Conservation (phyloP, 768 basidiomycete species). For the Boletus rex-veris region DNA sequence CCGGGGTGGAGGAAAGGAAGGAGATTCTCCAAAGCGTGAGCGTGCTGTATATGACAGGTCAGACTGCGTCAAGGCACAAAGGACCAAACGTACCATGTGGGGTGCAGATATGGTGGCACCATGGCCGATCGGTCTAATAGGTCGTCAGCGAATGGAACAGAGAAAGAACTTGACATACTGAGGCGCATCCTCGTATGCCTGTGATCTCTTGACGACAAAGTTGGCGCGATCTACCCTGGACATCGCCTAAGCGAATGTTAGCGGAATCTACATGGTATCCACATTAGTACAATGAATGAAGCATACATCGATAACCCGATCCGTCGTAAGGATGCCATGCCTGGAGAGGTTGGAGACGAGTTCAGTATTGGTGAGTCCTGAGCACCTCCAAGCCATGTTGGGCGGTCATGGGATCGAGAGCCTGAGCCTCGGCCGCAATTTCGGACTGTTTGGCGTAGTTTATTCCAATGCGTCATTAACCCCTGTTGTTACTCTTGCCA, state of each 20-base stretch:
- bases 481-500: not conserved
- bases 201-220: slow-evolving; percentile 48
- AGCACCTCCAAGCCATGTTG: slow-evolving; percentile 80
- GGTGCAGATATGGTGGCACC: slow-evolving; percentile 95
- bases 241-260: slow-evolving; percentile 54
- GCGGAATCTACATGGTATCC: not conserved
- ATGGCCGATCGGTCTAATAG: slow-evolving; percentile 63
- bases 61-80: not conserved
- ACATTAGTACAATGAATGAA: not conserved
- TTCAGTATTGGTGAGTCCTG: slow-evolving; percentile 64
- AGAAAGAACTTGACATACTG: slow-evolving; percentile 47
- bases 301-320: slow-evolving; percentile 53
- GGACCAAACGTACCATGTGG: slow-evolving; percentile 69
- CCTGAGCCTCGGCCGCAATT: no score
- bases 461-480: slow-evolving; percentile 3
- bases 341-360: slow-evolving; percentile 65
- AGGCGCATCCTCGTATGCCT: slow-evolving; percentile 79
- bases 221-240: slow-evolving; percentile 62
- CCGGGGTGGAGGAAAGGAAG: slow-evolving; percentile 69
- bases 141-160: not conserved
- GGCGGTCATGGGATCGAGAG: not conserved
- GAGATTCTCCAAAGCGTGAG: slow-evolving; percentile 78
- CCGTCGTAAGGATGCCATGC: slow-evolving; percentile 53
- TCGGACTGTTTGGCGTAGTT: slow-evolving; percentile 12
- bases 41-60: slow-evolving; percentile 54